Conservation (phyloP, 805 yeast genomes). For the Ogataea kodamae region DNA sequence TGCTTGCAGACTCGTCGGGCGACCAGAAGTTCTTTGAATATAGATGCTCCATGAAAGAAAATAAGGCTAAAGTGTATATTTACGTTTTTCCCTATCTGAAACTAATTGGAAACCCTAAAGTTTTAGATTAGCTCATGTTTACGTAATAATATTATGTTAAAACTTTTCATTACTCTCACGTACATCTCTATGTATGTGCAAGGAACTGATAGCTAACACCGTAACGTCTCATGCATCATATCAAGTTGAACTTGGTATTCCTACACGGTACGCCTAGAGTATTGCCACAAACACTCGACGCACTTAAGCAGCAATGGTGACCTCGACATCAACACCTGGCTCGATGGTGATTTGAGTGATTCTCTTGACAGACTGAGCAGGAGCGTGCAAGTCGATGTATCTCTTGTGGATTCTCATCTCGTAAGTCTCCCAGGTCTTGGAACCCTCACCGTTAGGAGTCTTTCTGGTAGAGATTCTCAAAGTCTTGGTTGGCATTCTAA, state of each 20-base stretch:
- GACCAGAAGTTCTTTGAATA: slow-evolving; percentile 43
- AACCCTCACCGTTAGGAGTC: slow-evolving; percentile 99
- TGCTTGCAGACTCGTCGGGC: slow-evolving; percentile 56
- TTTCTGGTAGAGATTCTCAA: slow-evolving; percentile 98
- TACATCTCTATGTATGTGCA: slow-evolving; percentile 11
- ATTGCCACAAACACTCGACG: slow-evolving; percentile 13
- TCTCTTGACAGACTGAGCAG: slow-evolving; percentile 88
- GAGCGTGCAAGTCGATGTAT: slow-evolving; percentile 96
- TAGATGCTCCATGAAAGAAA: slow-evolving; percentile 13
- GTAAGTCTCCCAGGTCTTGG: slow-evolving; percentile 99
- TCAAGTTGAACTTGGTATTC: slow-evolving; percentile 29
- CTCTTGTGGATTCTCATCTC: slow-evolving; percentile 99
- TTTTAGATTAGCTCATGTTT: slow-evolving; percentile 1
- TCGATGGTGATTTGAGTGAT: slow-evolving; percentile 97
- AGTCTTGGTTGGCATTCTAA: slow-evolving; percentile 99
- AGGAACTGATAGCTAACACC: slow-evolving; percentile 59
- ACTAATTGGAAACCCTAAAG: slow-evolving; percentile 1
- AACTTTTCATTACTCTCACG: slow-evolving; percentile 7
- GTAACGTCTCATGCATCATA: slow-evolving; percentile 47
- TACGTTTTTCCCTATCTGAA: slow-evolving; percentile 7
- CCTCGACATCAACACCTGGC: slow-evolving; percentile 99
- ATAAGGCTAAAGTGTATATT: slow-evolving; percentile 8
- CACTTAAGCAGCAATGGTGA: slow-evolving; percentile 78
- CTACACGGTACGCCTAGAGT: slow-evolving; percentile 62
- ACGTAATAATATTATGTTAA: slow-evolving; percentile 3